Conservation (phyloP, 805 yeast genomes). For the Yarrowia yakushimensis region DNA sequence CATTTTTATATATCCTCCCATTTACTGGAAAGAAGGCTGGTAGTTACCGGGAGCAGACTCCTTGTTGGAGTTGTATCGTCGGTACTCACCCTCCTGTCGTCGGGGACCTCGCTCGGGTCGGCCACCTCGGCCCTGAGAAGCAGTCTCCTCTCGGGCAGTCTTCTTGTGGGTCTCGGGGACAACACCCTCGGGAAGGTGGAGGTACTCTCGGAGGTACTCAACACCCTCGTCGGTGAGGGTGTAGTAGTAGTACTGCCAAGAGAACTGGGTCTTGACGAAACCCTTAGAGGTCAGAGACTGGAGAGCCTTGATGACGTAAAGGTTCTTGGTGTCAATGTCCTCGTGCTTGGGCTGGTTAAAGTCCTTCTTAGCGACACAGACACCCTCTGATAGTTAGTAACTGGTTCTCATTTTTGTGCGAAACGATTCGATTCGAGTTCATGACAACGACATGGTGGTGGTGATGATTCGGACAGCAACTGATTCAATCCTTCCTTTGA, state of each 20-base stretch:
- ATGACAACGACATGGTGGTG: too few species aligned
- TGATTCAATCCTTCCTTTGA: neutral
- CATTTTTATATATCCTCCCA: constrained; percentile 18
- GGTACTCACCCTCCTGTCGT: constrained; percentile 54
- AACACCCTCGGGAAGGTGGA: constrained; percentile 97
- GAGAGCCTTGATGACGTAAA: constrained; percentile 96
- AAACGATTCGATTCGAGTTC: too few species aligned
- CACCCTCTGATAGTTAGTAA: constrained; percentile 62
- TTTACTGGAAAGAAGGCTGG: constrained; percentile 39
- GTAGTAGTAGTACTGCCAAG: constrained; percentile 99
- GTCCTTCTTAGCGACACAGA: constrained; percentile 99
- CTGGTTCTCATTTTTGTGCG: too few species aligned
- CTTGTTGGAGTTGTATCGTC: constrained; percentile 59
- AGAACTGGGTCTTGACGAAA: constrained; percentile 98
- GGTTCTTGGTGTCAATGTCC: constrained; percentile 96
- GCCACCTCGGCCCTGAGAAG: constrained; percentile 37
- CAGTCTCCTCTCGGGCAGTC: constrained; percentile 78
- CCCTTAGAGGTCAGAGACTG: constrained; percentile 99
- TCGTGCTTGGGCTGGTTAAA: constrained; percentile 97
- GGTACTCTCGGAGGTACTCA: constrained; percentile 95
- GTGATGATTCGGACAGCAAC: neutral
- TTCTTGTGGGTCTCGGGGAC: constrained; percentile 98
- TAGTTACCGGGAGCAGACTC: constrained; percentile 38
- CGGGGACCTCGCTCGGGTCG: constrained; percentile 49
- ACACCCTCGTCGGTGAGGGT: constrained; percentile 99